These are phyloP conservation scores for Myxozyma neotropica DNA, from an alignment of 805 yeast genomes.

Conservation along the genomic window DNA sequence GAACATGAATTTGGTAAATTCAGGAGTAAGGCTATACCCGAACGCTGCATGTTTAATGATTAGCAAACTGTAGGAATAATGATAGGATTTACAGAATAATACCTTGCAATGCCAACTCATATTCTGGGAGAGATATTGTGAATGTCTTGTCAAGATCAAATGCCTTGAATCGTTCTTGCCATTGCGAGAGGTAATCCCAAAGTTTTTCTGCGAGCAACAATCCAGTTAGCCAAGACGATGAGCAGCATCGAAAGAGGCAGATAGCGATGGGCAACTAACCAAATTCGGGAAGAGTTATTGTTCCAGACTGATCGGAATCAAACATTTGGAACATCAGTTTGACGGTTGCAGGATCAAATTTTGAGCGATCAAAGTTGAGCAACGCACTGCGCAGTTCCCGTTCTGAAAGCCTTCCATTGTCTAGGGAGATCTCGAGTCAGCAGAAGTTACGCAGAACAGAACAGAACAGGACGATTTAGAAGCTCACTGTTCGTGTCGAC, in stretches of 20 bases:
- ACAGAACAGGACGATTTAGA: background rate
- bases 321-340: constrained; percentile 53
- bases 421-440: background rate
- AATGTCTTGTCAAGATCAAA: constrained; percentile 64
- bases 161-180: constrained; percentile 63
- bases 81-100: no score
- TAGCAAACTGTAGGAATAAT: background rate
- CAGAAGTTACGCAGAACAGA: background rate
- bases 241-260: no score
- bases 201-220: constrained; percentile 45
- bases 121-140: constrained; percentile 66
- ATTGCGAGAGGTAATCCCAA: constrained; percentile 69
- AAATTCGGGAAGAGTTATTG: constrained; percentile 61
- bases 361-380: constrained; percentile 64
- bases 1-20: constrained; percentile 60
- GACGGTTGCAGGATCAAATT: constrained; percentile 63
- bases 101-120: constrained; percentile 55
- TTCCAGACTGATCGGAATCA: constrained; percentile 41
- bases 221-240: no score
- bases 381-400: constrained; percentile 61
- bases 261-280: no score
- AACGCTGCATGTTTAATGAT: constrained; percentile 48
- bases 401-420: constrained; percentile 48
- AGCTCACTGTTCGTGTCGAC: constrained; percentile 32
- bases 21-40: constrained; percentile 63